These are phyloP conservation scores for Cylindrotheca closterium DNA, from an alignment of 108 stramenopile species.

Conservation along the genomic window DNA sequence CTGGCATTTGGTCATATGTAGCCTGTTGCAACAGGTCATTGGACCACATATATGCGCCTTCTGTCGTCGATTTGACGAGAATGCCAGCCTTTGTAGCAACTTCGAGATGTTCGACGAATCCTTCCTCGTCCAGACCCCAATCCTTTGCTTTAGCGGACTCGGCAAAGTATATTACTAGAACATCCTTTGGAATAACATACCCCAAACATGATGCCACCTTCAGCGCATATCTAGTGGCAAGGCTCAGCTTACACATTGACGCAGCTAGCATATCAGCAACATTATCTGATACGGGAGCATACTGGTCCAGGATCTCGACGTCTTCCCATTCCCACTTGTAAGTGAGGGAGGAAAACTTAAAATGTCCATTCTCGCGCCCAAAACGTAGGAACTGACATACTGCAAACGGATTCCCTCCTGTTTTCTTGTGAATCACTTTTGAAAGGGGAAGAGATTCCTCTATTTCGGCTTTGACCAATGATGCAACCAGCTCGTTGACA, in stretches of 20 bases:
- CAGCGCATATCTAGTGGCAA: constrained; percentile 3
- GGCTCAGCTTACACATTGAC: constrained; percentile 27
- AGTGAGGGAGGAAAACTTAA: constrained; percentile 29
- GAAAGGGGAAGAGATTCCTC: constrained; percentile 15
- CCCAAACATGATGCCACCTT: constrained; percentile 51
- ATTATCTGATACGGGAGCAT: constrained; percentile 40
- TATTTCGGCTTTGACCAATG: constrained; percentile 6
- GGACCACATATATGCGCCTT: constrained; percentile 20
- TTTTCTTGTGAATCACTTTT: constrained; percentile 45
- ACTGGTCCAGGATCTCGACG: constrained; percentile 17
- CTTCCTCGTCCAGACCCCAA: constrained; percentile 1
- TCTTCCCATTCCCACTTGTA: constrained; percentile 55
- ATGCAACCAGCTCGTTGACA: constrained; percentile 32
- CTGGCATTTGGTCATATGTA: constrained; percentile 20
- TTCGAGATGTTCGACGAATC: constrained; percentile 3
- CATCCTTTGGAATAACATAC: constrained; percentile 4
- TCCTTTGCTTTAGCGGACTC: neutral
- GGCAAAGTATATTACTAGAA: constrained; percentile 10
- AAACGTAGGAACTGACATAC: constrained; percentile 38
- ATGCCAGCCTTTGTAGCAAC: constrained; percentile 7
- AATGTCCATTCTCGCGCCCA: constrained; percentile 25
- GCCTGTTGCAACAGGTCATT: constrained; percentile 33
- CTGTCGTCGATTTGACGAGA: neutral
- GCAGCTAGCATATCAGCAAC: constrained; percentile 41
- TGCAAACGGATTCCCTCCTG: constrained; percentile 58